Evolutionary conservation across 352 stramenopile genomes (phyloP), one percentile per base, ranked within the genome.

Genomic region (Phytophthora brassicae): DNA sequence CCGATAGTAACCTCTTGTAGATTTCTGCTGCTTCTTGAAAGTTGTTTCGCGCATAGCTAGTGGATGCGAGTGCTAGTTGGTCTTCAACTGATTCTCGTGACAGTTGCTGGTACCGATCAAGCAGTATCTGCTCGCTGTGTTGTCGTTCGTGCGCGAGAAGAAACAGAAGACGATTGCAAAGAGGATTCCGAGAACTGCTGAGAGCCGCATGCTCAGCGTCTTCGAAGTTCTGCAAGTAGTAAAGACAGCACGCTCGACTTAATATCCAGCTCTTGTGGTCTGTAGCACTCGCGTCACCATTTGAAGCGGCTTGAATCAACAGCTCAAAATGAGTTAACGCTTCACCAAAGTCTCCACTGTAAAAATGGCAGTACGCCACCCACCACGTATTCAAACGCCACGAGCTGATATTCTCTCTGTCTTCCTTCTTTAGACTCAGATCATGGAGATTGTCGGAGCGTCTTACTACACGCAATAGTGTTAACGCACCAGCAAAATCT

Each of bases 71-170:
- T 3, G 79, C 67, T 17, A 88, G 48, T 19, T 84, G 72, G 20
- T 88, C 75, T 28, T 64, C 38, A 11, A 61, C 48, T 2, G 48
- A 68, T 6, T 58, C 17, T 11, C 54, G 44, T 3, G 70, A 72
- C 16, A 89, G 66, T 12, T 80, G 71, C 28, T 81, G 60, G 50
- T 86, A 84, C 26, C 75, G 90, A 64, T 98, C 94, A 23, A 93
- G 68, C 35, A 98, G 81, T 7, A 97, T 57, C 36, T 92, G 87
- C 39, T 96, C 89, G 2, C 54, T 45, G 12, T 81, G 62, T 19
- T 76, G 33, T 33, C 64, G 59, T 19, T 42, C 36, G 46, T 86
- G 66, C 0, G 72, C 72, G 2, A 85, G 47, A 6, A 89, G 56
- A 47, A 78, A 89, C 11, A 89, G 33, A 14, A 89, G 55, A 0